Evolutionary conservation across 106 monocot genomes (phyloP).

Genomic region (Dendrobium nobile): DNA sequence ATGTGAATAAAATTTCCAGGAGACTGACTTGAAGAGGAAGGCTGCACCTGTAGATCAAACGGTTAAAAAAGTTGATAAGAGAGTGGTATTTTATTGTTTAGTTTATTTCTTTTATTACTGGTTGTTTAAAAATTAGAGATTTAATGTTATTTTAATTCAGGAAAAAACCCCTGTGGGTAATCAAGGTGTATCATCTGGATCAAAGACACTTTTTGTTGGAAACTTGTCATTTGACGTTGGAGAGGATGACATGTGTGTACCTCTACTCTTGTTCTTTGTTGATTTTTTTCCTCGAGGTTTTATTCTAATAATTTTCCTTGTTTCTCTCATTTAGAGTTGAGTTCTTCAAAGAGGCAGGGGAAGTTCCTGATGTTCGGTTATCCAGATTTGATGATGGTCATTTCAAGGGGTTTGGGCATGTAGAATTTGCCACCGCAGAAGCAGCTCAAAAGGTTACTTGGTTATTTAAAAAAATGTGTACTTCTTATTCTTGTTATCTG

Average conservation of each 20-base stretch:
- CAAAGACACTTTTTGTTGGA: conserved; percentile 70
- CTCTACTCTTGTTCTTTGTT: neutral
- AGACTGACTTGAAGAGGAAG: conserved; percentile 37
- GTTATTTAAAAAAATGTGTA: neutral
- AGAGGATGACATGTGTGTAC: conserved; percentile 60
- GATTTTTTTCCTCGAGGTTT: neutral
- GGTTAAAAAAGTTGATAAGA: conserved; percentile 17
- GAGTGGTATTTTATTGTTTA: conserved; percentile 15
- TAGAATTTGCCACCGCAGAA: conserved; percentile 69
- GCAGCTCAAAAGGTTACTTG: conserved; percentile 47
- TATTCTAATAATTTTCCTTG: neutral
- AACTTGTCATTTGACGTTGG: conserved; percentile 48
- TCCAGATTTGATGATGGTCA: conserved; percentile 50
- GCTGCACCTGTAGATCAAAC: conserved; percentile 9
- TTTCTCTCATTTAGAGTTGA: conserved; percentile 34
- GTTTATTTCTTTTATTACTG: neutral
- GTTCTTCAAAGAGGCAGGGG: conserved; percentile 75
- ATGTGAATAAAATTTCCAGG: neutral
- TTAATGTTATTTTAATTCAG: conserved; percentile 22
- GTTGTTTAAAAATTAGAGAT: neutral
- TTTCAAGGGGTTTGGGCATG: conserved; percentile 75
- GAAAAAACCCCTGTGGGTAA: conserved; percentile 45
- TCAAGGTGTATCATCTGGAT: conserved; percentile 22
- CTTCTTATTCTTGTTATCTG: neutral
- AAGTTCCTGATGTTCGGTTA: conserved; percentile 66